Conservation (phyloP, 2,329 filamentous ascomycete species). For the Colletotrichum sp. region DNA sequence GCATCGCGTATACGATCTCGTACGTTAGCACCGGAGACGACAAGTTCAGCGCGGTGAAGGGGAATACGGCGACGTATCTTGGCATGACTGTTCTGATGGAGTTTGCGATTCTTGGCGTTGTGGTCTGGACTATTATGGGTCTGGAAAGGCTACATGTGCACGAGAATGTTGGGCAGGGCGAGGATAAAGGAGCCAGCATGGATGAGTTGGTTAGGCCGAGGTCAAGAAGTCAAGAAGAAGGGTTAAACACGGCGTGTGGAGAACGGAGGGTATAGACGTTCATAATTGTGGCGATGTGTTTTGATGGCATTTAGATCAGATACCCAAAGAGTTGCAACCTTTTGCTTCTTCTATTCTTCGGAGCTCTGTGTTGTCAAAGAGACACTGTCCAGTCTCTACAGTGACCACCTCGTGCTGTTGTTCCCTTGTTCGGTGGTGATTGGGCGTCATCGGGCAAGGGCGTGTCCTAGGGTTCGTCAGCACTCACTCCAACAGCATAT, state of each 20-base stretch:
- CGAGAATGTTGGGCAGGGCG: not conserved
- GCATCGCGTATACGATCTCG: constrained; percentile 21
- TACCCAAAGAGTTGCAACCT: too few species aligned
- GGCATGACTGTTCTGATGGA: constrained; percentile 20
- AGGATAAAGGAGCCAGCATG: not conserved
- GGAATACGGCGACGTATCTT: constrained; percentile 14
- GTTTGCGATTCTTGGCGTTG: not conserved
- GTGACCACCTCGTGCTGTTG: too few species aligned
- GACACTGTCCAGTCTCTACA: too few species aligned
- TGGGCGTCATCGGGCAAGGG: too few species aligned
- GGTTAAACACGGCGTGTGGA: too few species aligned
- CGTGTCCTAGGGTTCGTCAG: too few species aligned
- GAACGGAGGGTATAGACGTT: not conserved
- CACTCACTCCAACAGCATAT: too few species aligned
- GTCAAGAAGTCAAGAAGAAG: too few species aligned
- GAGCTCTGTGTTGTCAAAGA: too few species aligned
- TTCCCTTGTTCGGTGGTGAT: too few species aligned
- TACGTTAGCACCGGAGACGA: constrained; percentile 20
- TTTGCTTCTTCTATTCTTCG: too few species aligned
- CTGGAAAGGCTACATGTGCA: not conserved
- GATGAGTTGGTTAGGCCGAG: not conserved
- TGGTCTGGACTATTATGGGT: constrained; percentile 10
- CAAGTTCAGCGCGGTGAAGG: constrained; percentile 20
- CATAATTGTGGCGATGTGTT: rapidly evolving
- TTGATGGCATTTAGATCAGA: not conserved